These are phyloP conservation scores for Linanthus parryae DNA, from an alignment of 148 eudicot genomes.

Conservation along the genomic window DNA sequence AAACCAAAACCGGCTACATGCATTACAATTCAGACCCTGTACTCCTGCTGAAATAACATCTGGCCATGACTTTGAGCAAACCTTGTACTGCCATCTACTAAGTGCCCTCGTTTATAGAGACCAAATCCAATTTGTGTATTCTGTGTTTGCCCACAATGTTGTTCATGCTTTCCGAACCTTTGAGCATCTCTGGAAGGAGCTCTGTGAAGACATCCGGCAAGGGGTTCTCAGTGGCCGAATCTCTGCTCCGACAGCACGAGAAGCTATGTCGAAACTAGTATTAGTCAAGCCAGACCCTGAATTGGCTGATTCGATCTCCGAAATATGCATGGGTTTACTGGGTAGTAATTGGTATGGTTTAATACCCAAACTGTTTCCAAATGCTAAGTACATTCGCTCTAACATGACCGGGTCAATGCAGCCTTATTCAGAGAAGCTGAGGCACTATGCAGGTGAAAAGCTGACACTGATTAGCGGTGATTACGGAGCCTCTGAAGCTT, in stretches of 20 bases:
- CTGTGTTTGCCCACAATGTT: slow-evolving; percentile 81
- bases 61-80: slow-evolving; percentile 60
- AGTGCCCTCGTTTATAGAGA: slow-evolving; percentile 50
- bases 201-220: slow-evolving; percentile 48
- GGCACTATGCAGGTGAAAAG: slow-evolving; percentile 70
- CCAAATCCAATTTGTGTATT: slow-evolving; percentile 50
- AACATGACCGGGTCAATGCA: slow-evolving; percentile 95
- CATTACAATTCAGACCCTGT: too few relatives aligned
- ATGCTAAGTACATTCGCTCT: slow-evolving; percentile 68
- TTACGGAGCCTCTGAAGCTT: slow-evolving; percentile 83
- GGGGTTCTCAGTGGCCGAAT: slow-evolving; percentile 44
- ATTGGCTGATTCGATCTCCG: slow-evolving; percentile 38
- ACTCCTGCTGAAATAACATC: slow-evolving; percentile 74
- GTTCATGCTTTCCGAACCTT: slow-evolving; percentile 69
- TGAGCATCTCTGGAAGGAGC: slow-evolving; percentile 57
- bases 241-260: slow-evolving; percentile 34
- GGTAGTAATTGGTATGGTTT: slow-evolving; percentile 72
- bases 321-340: slow-evolving; percentile 42
- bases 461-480: slow-evolving; percentile 69
- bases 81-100: slow-evolving; percentile 81
- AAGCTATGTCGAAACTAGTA: slow-evolving; percentile 47
- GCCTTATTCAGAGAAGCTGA: slow-evolving; percentile 66
- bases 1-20: too few relatives aligned
- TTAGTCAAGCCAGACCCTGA: slow-evolving; percentile 61
- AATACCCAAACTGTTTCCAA: slow-evolving; percentile 66